phyloP scores from a whole-genome alignment of 129 eudicot genomes.

The Lactuca saligna region DNA sequence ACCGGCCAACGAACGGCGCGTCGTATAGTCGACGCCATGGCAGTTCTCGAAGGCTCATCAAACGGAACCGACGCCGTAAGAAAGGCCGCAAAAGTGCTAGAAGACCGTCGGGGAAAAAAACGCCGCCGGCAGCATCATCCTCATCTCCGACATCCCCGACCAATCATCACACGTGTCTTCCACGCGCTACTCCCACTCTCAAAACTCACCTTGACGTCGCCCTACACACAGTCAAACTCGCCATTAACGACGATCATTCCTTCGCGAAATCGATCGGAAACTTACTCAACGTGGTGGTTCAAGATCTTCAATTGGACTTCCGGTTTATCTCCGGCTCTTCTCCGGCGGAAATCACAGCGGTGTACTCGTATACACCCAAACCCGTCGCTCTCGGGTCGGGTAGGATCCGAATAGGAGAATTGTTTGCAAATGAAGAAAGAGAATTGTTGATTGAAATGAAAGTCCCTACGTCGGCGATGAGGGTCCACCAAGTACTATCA shows the following conservation, averaged over 20 bases:
- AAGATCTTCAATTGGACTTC: slow-evolving; percentile 54
- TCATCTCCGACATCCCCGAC: slow-evolving; percentile 46
- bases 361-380: slow-evolving; percentile 43
- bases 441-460: slow-evolving; percentile 70
- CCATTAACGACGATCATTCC: slow-evolving; percentile 26
- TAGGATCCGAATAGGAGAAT: slow-evolving; percentile 50
- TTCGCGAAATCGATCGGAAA: slow-evolving; percentile 37
- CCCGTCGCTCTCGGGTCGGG: slow-evolving; percentile 51
- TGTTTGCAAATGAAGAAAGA: slow-evolving; percentile 64
- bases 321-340: slow-evolving; percentile 51
- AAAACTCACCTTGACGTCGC: slow-evolving; percentile 44
- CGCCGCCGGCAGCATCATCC: slow-evolving; percentile 52
- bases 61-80: slow-evolving; percentile 57
- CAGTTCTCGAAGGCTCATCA: slow-evolving; percentile 45
- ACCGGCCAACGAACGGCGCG: slow-evolving; percentile 67
- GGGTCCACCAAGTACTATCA: slow-evolving; percentile 70
- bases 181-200: slow-evolving; percentile 46
- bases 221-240: slow-evolving; percentile 43
- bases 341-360: slow-evolving; percentile 63
- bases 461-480: slow-evolving; percentile 57
- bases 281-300: slow-evolving; percentile 51
- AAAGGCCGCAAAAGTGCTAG: slow-evolving; percentile 73
- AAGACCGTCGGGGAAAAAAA: slow-evolving; percentile 73
- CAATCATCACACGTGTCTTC: slow-evolving; percentile 40
- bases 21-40: slow-evolving; percentile 70